phyloP scores from a whole-genome alignment of 306 rosid genomes.

The Hippophae tibetana region DNA sequence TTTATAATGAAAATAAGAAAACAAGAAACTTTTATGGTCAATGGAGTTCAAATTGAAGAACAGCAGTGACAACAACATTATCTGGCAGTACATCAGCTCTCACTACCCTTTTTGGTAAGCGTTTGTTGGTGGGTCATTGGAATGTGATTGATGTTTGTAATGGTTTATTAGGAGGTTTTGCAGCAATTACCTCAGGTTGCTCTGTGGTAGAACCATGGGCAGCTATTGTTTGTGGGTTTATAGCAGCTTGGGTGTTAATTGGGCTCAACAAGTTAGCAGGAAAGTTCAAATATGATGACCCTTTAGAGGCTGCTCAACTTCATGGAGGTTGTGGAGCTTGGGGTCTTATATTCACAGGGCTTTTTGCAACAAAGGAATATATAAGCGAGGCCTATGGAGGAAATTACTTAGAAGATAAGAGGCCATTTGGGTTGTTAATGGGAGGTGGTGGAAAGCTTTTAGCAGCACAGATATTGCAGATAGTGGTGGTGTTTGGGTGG shows the following conservation, averaged over 20 bases:
- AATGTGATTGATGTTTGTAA: slow-evolving; percentile 71
- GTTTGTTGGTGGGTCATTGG: slow-evolving; percentile 68
- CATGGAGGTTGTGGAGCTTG: slow-evolving; percentile 86
- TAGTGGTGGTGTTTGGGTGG: slow-evolving; percentile 55
- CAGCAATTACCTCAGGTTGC: slow-evolving; percentile 66
- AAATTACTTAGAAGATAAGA: background rate
- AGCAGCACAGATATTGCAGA: slow-evolving; percentile 53
- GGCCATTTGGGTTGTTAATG: slow-evolving; percentile 56
- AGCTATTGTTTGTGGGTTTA: slow-evolving; percentile 58
- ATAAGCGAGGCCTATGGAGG: slow-evolving; percentile 41
- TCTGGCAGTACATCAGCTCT: slow-evolving; percentile 67
- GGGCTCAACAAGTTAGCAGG: slow-evolving; percentile 45
- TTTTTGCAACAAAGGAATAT: slow-evolving; percentile 43
- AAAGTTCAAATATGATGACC: slow-evolving; percentile 48
- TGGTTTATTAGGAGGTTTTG: slow-evolving; percentile 67
- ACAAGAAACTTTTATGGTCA: slow-evolving; percentile 42
- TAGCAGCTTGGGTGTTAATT: slow-evolving; percentile 62
- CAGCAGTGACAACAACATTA: slow-evolving; percentile 73
- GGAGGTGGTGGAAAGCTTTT: slow-evolving; percentile 57
- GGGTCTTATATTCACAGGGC: slow-evolving; percentile 64
- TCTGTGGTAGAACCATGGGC: slow-evolving; percentile 82
- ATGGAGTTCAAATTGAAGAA: slow-evolving; percentile 74
- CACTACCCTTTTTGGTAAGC: slow-evolving; percentile 53
- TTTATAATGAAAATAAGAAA: slow-evolving; percentile 18
- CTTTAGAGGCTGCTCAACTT: slow-evolving; percentile 69